Base-by-base conservation (phyloP, 805 yeast genomes). In the Jamesozyma rosinii region DNA sequence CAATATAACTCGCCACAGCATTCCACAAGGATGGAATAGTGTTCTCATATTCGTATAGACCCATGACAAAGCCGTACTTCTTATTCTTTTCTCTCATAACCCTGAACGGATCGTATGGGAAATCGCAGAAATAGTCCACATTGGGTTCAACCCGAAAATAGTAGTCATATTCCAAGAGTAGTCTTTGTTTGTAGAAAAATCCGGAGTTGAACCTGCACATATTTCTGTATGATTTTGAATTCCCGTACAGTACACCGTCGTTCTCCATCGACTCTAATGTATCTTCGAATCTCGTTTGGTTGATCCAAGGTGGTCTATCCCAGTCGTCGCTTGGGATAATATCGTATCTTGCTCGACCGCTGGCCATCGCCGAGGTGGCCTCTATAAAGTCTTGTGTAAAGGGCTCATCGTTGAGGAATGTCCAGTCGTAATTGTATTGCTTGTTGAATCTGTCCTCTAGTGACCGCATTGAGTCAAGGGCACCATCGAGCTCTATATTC, bases 171-270 rank as follows among this genome's bases (percentile, higher is more conserved):
- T 80, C 70, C 37, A 68, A 61, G 52, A 89, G 64, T 38, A 87
- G 58, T 45, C 78, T 77, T 57, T 88, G 95, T 58, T 83, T 75
- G 67, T 77, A 90, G 66, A 92, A 92, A 60, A 72, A 84, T 0
- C 97, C 97, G 2, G 95, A 83, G 58, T 92, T 92, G 68, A 83
- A 90, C 30, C 95, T 74, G 64, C 97, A 92, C 97, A 92, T 92
- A 62, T 90, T 90, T 59, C 97, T 75, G 57, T 83, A 83, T 1
- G 86, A 78, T 50, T 67, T 63, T 1, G 83, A 76, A 22, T 66
- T 72, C 1, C 88, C 90, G 58, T 83, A 83, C 1, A 83, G 63
- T 3, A 83, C 76, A 3, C 71, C 69, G 10, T 70, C 61, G 11
- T 68, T 67, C 13, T 56, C 63, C 68, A 74, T 66, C 2, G 72